phyloP scores from a whole-genome alignment of 176 grass and related monocot species.

The Zea mays region DNA sequence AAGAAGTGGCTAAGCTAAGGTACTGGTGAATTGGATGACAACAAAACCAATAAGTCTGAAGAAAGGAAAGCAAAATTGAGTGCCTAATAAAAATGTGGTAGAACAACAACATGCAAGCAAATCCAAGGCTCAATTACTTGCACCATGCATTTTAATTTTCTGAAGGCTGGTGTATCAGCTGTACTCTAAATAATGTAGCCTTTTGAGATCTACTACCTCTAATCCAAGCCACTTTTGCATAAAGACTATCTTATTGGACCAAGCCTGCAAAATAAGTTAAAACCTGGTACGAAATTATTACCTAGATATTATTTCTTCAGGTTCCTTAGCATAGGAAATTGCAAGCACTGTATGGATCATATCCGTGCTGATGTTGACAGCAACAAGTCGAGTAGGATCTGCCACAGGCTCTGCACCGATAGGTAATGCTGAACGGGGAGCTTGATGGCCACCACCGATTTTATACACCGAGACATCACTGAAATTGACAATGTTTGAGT shows the following conservation, averaged over 20 bases:
- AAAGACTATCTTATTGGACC: background rate
- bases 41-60: background rate
- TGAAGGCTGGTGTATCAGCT: background rate
- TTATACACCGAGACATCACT: conserved; percentile 79
- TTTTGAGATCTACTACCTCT: background rate
- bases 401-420: conserved; percentile 88
- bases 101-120: background rate
- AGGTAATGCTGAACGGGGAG: conserved; percentile 82
- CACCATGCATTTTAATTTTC: background rate
- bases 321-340: conserved; percentile 90
- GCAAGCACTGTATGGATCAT: conserved; percentile 86
- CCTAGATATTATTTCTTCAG: conserved; percentile 94
- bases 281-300: conserved; percentile 25
- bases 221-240: background rate
- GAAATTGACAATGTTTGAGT: conserved; percentile 93
- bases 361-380: conserved; percentile 88
- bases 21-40: background rate
- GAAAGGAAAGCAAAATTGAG: background rate
- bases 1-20: conserved; percentile 9
- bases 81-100: background rate
- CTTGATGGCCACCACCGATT: conserved; percentile 90
- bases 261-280: background rate
- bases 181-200: background rate
- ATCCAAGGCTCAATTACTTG: background rate
- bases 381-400: conserved; percentile 69